Conservation (phyloP, 1,139 yeast species). For the Torulaspora pretoriensis region DNA sequence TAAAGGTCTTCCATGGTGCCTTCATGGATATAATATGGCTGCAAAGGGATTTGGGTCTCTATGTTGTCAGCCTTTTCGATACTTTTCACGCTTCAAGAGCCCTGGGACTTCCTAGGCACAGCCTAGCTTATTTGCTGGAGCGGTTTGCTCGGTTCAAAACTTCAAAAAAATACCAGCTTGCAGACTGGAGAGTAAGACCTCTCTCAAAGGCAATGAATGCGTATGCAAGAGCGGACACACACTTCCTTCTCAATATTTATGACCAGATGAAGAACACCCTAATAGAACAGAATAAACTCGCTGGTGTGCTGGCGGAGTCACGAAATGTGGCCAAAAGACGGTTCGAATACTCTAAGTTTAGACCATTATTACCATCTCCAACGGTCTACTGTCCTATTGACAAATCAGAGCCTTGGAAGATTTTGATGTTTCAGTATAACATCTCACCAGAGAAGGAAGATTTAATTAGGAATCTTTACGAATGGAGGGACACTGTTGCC, state of each 20-base stretch:
- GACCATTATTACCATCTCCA: slow-evolving; percentile 43
- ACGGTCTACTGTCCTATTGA: slow-evolving; percentile 49
- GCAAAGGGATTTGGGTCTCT: slow-evolving; percentile 90
- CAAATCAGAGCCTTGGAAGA: slow-evolving; percentile 53
- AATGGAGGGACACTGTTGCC: slow-evolving; percentile 82
- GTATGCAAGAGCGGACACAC: slow-evolving; percentile 95
- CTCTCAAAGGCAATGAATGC: slow-evolving; percentile 68
- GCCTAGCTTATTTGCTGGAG: slow-evolving; percentile 80
- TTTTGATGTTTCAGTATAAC: slow-evolving; percentile 62
- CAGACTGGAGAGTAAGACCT: slow-evolving; percentile 96
- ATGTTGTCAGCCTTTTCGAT: slow-evolving; percentile 85
- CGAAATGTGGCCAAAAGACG: slow-evolving; percentile 77
- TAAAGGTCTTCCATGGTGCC: slow-evolving; percentile 94
- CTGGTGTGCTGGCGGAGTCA: slow-evolving; percentile 68
- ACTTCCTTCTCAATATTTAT: slow-evolving; percentile 74
- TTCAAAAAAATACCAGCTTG: slow-evolving; percentile 89
- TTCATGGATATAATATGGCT: slow-evolving; percentile 96
- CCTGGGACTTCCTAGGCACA: slow-evolving; percentile 73
- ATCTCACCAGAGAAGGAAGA: slow-evolving; percentile 53
- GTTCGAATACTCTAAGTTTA: slow-evolving; percentile 67
- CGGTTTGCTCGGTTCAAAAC: slow-evolving; percentile 79
- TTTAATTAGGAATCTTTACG: slow-evolving; percentile 57
- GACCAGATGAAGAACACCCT: slow-evolving; percentile 69
- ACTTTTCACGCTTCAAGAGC: slow-evolving; percentile 85
- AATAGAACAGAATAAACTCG: slow-evolving; percentile 48